Percentiles rank a stretch among this genome's conserved stretches.
These are phyloP conservation scores for Thymus quinquecostatus DNA, from an alignment of 257 asterid species.

Conservation along the genomic window DNA sequence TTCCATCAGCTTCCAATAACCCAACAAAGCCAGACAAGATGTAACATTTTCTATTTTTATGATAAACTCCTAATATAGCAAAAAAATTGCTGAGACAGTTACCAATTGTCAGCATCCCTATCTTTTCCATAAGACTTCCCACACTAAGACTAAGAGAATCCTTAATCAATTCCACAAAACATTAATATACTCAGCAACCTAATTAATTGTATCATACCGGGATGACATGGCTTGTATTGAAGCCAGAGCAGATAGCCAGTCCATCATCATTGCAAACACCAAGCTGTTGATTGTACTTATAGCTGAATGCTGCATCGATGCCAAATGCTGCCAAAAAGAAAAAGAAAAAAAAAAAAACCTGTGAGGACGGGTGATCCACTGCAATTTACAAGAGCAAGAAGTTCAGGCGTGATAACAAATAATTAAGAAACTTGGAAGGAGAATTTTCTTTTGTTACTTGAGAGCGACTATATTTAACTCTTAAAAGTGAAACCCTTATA, in stretches of 20 bases:
- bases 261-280: slow-evolving; percentile 79
- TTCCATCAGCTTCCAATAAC: slow-evolving; percentile 10
- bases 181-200: slow-evolving; percentile 26
- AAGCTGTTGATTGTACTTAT: slow-evolving; percentile 77
- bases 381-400: slow-evolving; percentile 23
- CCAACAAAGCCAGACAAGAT: background rate
- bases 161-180: background rate
- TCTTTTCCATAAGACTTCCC: slow-evolving; percentile 8
- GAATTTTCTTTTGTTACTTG: slow-evolving; percentile 4
- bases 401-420: slow-evolving; percentile 2
- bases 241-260: slow-evolving; percentile 89
- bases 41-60: background rate
- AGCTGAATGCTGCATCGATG: slow-evolving; percentile 93
- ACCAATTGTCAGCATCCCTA: slow-evolving; percentile 16
- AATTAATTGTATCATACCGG: slow-evolving; percentile 68
- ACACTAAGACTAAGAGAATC: slow-evolving; percentile 15
- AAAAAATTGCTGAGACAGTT: slow-evolving; percentile 6
- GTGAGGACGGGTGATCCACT: slow-evolving; percentile 17
- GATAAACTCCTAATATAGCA: slow-evolving; percentile 9
- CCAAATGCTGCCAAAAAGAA: slow-evolving; percentile 76
- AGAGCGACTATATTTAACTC: slow-evolving; percentile 1
- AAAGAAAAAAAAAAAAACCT: slow-evolving; percentile 29
- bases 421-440: slow-evolving; percentile 5
- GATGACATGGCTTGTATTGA: slow-evolving; percentile 84
- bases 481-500: background rate